Base-by-base conservation (phyloP, 495 filamentous ascomycete genomes). In the Parmelia sp. region DNA sequence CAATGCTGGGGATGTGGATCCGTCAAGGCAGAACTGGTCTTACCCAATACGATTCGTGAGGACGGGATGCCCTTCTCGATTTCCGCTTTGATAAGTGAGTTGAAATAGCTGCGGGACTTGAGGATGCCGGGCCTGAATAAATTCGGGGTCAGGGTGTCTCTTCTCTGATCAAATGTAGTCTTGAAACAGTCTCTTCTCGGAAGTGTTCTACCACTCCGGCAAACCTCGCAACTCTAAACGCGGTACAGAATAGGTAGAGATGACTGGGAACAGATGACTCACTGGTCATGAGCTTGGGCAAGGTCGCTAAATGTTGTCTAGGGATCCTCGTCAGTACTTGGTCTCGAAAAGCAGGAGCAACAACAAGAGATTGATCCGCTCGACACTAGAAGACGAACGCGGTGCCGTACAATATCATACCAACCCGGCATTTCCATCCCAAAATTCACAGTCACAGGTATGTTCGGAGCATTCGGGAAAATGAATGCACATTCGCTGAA, bases 401-500 rank as follows among this genome's bases (percentile, higher is more conserved):
- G 66, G 31, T 37, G 58, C 45, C 64, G 45, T 69, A 66, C 64
- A 61, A 66, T 68, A 31, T 70, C 65, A 60, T 68, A 65, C 29
- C 65, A 77, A 71, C 66, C 82, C 76, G 72, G 82, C 75, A 67
- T 72, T 14, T 73, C 72, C 87, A 90, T 88, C 39, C 91, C 91
- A 45, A 82, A 77, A 73, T 94, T 91, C 68, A 88, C 78, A 44
- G 91, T 92, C 72, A 98, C 90, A 33, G 93, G 91, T 58, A 97
- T 96, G 23, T 70, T 74, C 8, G 93, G 91, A n/a, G 94, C 94
- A 78, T 95, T 91, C 10, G 94, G 94, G 74, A 98, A 88, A 68
- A 98, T 83, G 76, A 97, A 98, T 65, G 89, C 82, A 70, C 94
- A 89, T 76, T 97, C 90, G 57, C 92, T 84, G 71, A 97, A 94